Conservation (phyloP, 371 early-diverging fungal species). For the Mortierella sp. region DNA sequence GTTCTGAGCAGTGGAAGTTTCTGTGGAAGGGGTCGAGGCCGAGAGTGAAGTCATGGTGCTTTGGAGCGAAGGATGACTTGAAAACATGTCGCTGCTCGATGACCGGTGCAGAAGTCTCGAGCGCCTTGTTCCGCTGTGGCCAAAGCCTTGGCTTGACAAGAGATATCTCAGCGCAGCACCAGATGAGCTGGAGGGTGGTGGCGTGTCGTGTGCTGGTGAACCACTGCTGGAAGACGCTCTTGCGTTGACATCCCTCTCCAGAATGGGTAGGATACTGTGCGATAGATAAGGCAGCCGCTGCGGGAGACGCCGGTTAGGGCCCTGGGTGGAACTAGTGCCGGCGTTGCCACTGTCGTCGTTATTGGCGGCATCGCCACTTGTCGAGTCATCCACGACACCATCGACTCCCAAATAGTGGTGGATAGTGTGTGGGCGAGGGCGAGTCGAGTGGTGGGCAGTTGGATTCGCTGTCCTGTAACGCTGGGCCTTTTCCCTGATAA, state of each 20-base stretch:
- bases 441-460: conserved; percentile 9
- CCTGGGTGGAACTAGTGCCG: not conserved
- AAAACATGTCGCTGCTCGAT: conserved; percentile 14
- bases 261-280: conserved; percentile 3
- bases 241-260: conserved; percentile 15
- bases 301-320: conserved; percentile 18
- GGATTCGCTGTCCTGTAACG: conserved; percentile 34
- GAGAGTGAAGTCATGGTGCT: conserved; percentile 15
- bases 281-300: conserved; percentile 10
- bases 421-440: conserved; percentile 22
- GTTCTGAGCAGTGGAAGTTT: not conserved
- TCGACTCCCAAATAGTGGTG: too few relatives aligned
- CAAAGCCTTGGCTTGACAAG: conserved; percentile 18
- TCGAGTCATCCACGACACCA: not conserved
- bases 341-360: not conserved
- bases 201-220: conserved; percentile 7
- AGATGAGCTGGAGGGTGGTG: conserved; percentile 12
- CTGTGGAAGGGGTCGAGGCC: not conserved
- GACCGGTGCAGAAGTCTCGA: conserved; percentile 24
- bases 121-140: conserved; percentile 15
- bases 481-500: conserved; percentile 45
- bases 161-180: conserved; percentile 32
- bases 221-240: conserved; percentile 14
- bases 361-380: not conserved
- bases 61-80: conserved; percentile 15